phyloP scores from a whole-genome alignment of 441 rosid species.

The Sinapis alba region DNA sequence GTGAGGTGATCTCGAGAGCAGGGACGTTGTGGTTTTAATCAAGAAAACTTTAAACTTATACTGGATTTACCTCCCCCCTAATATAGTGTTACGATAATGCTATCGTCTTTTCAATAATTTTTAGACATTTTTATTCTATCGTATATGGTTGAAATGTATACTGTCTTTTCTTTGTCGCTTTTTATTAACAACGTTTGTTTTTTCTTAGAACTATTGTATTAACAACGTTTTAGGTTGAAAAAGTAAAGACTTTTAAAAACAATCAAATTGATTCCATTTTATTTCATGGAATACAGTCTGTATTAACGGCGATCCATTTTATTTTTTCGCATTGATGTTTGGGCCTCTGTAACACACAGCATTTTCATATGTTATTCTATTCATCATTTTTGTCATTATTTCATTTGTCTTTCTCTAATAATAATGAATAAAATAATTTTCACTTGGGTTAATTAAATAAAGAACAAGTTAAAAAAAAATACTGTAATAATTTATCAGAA shows the following conservation, averaged over 20 bases:
- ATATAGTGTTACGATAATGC: background rate
- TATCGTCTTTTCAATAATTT: background rate
- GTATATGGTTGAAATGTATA: too few species aligned
- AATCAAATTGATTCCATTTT: too few species aligned
- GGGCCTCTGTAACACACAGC: background rate
- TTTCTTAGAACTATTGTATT: too few species aligned
- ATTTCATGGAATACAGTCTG: background rate
- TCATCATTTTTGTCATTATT: constrained; percentile 30
- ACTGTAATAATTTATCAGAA: background rate
- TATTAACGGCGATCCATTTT: background rate
- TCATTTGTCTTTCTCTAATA: constrained; percentile 37
- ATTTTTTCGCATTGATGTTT: background rate
- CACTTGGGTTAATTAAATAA: background rate
- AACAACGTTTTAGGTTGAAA: background rate
- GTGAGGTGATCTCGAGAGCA: constrained; percentile 20
- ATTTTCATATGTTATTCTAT: background rate
- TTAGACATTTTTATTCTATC: background rate
- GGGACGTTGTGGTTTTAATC: constrained; percentile 5
- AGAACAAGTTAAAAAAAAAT: background rate
- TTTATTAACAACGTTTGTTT: too few species aligned
- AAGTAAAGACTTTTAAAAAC: background rate
- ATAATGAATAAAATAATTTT: background rate
- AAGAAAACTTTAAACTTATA: background rate
- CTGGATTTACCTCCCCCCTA: background rate
- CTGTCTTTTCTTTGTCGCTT: too few species aligned